Percentiles rank a stretch among this genome's conserved stretches.
Evolutionary conservation across 768 basidiomycete species (phyloP).

Genomic region (Vararia minispora): DNA sequence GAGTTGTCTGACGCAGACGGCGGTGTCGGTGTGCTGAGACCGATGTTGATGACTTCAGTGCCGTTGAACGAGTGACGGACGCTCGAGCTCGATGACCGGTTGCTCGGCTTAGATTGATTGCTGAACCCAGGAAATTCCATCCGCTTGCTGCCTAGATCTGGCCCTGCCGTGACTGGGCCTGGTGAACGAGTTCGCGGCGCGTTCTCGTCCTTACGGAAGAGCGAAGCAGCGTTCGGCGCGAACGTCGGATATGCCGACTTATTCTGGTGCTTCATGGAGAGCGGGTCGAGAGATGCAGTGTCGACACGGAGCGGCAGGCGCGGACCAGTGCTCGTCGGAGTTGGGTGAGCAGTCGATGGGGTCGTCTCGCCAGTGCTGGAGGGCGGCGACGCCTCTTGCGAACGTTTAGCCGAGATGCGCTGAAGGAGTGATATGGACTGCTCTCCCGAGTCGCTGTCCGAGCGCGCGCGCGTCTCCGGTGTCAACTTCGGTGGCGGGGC

Average conservation of each 20-base stretch:
- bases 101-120: constrained; percentile 27
- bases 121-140: constrained; percentile 61
- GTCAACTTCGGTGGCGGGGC: constrained; percentile 37
- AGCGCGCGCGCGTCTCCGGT: constrained; percentile 49
- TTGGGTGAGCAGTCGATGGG: constrained; percentile 35
- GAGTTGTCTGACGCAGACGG: constrained; percentile 39
- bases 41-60: constrained; percentile 50
- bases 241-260: constrained; percentile 75
- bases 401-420: constrained; percentile 63
- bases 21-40: constrained; percentile 45
- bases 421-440: constrained; percentile 63
- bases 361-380: constrained; percentile 29
- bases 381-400: constrained; percentile 30
- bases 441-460: constrained; percentile 69
- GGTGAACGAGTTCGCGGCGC: too few species aligned
- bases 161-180: constrained; percentile 75
- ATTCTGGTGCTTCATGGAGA: constrained; percentile 58
- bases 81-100: constrained; percentile 31
- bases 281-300: constrained; percentile 45
- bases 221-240: constrained; percentile 38
- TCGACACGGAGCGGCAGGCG: constrained; percentile 64
- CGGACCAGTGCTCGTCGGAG: constrained; percentile 33
- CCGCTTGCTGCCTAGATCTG: constrained; percentile 72
- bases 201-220: too few species aligned
- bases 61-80: constrained; percentile 71